These are phyloP conservation scores for Glaciozyma antarctica DNA, from an alignment of 768 basidiomycete species.

Conservation along the genomic window DNA sequence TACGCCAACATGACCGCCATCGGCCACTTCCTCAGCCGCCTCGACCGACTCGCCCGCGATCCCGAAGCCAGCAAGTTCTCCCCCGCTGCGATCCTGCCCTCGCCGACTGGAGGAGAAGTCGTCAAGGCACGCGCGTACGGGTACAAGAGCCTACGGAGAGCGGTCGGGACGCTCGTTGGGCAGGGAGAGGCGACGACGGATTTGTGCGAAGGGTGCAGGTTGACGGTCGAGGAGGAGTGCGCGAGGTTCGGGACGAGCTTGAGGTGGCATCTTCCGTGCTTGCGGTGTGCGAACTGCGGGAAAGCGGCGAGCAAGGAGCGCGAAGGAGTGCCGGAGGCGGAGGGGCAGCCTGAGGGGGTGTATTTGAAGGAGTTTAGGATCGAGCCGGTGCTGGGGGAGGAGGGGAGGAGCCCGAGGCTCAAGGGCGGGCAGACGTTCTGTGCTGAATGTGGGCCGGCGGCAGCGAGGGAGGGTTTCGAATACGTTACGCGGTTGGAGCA, in stretches of 20 bases:
- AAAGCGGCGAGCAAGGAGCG: constrained; percentile 48
- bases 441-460: constrained; percentile 46
- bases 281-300: constrained; percentile 74
- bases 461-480: constrained; percentile 56
- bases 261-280: constrained; percentile 89
- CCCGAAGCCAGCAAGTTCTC: constrained; percentile 37
- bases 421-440: constrained; percentile 46
- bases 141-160: constrained; percentile 34
- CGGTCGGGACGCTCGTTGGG: constrained; percentile 30
- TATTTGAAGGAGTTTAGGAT: constrained; percentile 17
- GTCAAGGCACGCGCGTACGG: constrained; percentile 30
- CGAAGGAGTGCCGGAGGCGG: not conserved
- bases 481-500: constrained; percentile 90
- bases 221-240: constrained; percentile 95
- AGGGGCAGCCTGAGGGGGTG: constrained; percentile 39
- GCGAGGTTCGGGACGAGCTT: constrained; percentile 90
- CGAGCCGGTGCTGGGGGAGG: constrained; percentile 39
- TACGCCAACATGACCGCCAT: constrained; percentile 72
- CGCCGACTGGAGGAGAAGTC: not conserved
- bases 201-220: constrained; percentile 75
- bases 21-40: constrained; percentile 78
- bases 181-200: constrained; percentile 58
- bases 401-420: not conserved
- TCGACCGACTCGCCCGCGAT: constrained; percentile 70
- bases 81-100: not conserved